Conservation (phyloP, 2,329 filamentous ascomycete species). For the Teratosphaeria epicoccoides region DNA sequence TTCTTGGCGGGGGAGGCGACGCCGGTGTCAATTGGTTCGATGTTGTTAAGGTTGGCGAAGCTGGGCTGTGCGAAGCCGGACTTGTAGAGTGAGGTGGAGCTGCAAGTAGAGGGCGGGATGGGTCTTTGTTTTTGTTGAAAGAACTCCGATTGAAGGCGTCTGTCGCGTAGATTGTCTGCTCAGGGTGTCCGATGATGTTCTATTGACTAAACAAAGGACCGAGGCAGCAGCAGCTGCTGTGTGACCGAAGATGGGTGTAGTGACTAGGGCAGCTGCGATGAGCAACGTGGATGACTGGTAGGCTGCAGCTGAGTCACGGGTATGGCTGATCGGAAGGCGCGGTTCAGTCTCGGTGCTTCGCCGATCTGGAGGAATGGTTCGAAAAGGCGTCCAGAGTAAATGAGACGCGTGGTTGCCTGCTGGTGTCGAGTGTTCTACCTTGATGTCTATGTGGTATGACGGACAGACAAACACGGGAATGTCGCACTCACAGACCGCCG, state of each 20-base stretch:
- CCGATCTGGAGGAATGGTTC: background rate
- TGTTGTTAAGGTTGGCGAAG: background rate
- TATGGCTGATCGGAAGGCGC: background rate
- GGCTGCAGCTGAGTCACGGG: background rate
- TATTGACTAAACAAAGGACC: background rate
- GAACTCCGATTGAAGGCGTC: background rate
- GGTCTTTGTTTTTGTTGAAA: background rate
- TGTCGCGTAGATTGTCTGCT: background rate
- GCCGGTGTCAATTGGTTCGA: background rate
- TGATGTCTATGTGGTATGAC: background rate
- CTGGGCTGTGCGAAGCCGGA: background rate
- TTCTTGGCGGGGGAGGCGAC: background rate
- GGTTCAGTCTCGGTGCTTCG: background rate
- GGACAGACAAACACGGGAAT: background rate
- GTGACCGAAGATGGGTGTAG: background rate
- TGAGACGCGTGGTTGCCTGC: background rate
- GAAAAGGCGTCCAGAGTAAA: background rate
- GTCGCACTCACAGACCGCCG: background rate
- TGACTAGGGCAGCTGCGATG: background rate
- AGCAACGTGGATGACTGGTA: background rate
- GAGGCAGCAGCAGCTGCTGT: background rate
- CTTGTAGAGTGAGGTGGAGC: background rate
- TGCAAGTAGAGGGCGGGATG: background rate
- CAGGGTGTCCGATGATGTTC: background rate
- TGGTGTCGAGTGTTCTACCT: background rate